phyloP scores from a whole-genome alignment of 164 flowering plant species.

The Saururus chinensis region DNA sequence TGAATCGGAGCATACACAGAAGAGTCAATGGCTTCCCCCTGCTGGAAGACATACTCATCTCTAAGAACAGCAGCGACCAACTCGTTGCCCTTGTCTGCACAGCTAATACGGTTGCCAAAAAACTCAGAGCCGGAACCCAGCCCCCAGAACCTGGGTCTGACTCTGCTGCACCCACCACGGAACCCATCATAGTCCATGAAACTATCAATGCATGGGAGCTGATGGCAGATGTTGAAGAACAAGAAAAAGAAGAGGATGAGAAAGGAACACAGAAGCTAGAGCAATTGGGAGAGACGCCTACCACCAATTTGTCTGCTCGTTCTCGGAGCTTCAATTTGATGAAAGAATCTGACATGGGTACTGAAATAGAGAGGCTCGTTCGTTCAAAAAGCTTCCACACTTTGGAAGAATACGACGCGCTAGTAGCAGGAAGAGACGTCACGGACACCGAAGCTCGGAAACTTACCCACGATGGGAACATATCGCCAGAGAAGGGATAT shows the following conservation, averaged over 20 bases:
- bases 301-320: conserved; percentile 1
- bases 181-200: neutral
- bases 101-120: conserved; percentile 6
- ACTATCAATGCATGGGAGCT: conserved; percentile 18
- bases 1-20: conserved; percentile 7
- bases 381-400: conserved; percentile 13
- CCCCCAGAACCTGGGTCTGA: neutral
- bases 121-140: conserved; percentile 5
- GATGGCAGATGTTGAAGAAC: conserved; percentile 19
- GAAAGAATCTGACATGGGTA: conserved; percentile 23
- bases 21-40: conserved; percentile 8
- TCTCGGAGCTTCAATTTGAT: conserved; percentile 13
- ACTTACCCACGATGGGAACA: neutral
- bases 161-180: neutral
- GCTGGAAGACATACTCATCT: conserved; percentile 11
- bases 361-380: neutral
- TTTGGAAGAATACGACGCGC: conserved; percentile 22
- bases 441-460: neutral
- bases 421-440: neutral
- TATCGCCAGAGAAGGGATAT: conserved; percentile 6
- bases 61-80: conserved; percentile 12
- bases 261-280: too few species aligned
- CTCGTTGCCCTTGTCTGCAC: conserved; percentile 17
- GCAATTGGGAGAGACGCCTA: neutral
- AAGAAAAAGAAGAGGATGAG: conserved; percentile 5